Evolutionary conservation across 1,139 yeast species (phyloP).

Genomic region (Sugiyamaella novakii): DNA sequence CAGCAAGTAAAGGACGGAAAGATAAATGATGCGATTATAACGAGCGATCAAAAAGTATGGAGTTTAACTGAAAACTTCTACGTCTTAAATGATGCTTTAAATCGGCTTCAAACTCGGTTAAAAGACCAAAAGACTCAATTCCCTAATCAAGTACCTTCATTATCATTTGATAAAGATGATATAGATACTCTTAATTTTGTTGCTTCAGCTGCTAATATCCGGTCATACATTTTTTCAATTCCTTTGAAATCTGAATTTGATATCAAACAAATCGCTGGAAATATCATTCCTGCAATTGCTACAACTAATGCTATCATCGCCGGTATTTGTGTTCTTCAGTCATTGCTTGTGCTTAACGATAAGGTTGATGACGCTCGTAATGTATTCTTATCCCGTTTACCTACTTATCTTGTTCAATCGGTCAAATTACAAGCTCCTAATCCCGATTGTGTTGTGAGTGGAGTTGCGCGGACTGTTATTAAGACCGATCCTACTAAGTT

Average conservation of each 20-base stretch:
- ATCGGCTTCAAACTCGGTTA: slow-evolving; percentile 55
- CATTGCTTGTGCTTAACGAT: slow-evolving; percentile 55
- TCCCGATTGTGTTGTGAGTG: slow-evolving; percentile 72
- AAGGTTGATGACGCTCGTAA: slow-evolving; percentile 42
- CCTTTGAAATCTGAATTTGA: slow-evolving; percentile 79
- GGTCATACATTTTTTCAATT: slow-evolving; percentile 74
- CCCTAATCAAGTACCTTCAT: slow-evolving; percentile 27
- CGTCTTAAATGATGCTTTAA: slow-evolving; percentile 57
- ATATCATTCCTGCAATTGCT: slow-evolving; percentile 97
- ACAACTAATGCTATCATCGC: slow-evolving; percentile 96
- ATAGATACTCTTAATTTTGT: slow-evolving; percentile 88
- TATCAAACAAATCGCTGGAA: slow-evolving; percentile 92
- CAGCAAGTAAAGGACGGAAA: slow-evolving; percentile 14
- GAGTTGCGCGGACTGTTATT: slow-evolving; percentile 57
- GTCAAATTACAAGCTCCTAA: slow-evolving; percentile 65
- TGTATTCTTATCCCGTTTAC: slow-evolving; percentile 65
- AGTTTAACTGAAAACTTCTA: slow-evolving; percentile 61
- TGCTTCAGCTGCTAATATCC: slow-evolving; percentile 80
- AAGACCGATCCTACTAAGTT: slow-evolving; percentile 40
- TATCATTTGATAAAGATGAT: slow-evolving; percentile 86
- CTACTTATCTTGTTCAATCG: slow-evolving; percentile 68
- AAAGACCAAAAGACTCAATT: slow-evolving; percentile 42
- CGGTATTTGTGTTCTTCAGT: slow-evolving; percentile 78
- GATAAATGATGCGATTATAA: slow-evolving; percentile 37
- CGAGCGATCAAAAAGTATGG: slow-evolving; percentile 67